Percentiles rank a stretch among this genome's conserved stretches.
Conservation (phyloP, 345 rosid genomes). For the Atalantia buxifolia region DNA sequence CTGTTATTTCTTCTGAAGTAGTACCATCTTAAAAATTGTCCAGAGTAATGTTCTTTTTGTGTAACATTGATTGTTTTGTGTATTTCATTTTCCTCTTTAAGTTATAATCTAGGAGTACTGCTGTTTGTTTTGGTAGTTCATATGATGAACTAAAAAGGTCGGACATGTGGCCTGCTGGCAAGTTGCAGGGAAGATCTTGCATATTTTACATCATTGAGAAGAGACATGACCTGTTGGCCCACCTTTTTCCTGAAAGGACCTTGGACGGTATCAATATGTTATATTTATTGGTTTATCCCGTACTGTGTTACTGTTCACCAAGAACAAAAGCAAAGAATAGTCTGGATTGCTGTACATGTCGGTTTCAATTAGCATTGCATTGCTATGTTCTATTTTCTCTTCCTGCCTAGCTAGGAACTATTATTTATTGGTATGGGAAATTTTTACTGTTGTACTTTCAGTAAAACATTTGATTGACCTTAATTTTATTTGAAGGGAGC, state of each 20-base stretch:
- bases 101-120: neutral
- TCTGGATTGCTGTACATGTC: neutral
- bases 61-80: neutral
- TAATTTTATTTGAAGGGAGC: constrained; percentile 64
- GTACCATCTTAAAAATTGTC: neutral
- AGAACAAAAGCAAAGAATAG: neutral
- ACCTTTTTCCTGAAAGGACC: neutral
- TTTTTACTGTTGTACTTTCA: neutral
- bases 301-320: neutral
- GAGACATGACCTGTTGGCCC: neutral
- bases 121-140: neutral
- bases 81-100: neutral
- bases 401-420: neutral
- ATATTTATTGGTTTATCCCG: neutral
- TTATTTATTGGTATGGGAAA: neutral
- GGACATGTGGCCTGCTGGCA: neutral
- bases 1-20: neutral
- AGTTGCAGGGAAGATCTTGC: neutral
- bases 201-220: neutral
- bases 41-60: neutral
- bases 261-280: neutral
- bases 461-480: constrained; percentile 5
- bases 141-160: neutral
- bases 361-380: neutral
- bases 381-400: neutral